Evolutionary conservation across 1,284 basidiomycete genomes (phyloP).

Genomic region (Microbotryomycetes sp.): DNA sequence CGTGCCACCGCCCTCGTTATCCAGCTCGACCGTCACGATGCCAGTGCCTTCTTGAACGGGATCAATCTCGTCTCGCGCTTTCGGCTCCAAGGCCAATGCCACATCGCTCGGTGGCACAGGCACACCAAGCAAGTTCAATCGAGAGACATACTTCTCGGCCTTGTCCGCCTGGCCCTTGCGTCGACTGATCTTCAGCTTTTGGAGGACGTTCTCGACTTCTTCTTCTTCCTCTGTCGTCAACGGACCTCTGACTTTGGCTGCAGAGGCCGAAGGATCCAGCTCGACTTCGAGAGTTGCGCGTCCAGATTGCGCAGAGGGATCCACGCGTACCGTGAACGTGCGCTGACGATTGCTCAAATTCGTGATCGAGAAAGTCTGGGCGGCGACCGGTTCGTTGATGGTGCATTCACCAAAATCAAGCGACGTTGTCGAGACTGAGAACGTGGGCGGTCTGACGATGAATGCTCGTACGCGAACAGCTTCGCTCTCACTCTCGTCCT

Average conservation of each 20-base stretch:
- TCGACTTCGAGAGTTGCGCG: constrained; percentile 7
- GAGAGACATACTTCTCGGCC: constrained; percentile 47
- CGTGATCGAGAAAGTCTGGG: constrained; percentile 43
- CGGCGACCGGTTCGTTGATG: constrained; percentile 45
- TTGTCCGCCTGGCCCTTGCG: constrained; percentile 50
- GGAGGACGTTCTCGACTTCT: constrained; percentile 48
- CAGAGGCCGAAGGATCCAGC: constrained; percentile 35
- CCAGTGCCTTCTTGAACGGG: background rate
- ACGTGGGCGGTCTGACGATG: constrained; percentile 47
- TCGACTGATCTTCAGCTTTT: constrained; percentile 50
- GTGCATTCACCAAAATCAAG: constrained; percentile 49
- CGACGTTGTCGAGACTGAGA: constrained; percentile 43
- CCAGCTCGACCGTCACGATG: background rate
- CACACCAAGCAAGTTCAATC: constrained; percentile 46
- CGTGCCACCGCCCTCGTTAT: background rate
- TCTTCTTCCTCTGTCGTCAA: constrained; percentile 49
- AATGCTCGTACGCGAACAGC: constrained; percentile 48
- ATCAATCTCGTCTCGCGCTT: background rate
- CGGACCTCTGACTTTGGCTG: constrained; percentile 41
- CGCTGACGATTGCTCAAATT: constrained; percentile 46
- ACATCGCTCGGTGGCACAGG: constrained; percentile 29
- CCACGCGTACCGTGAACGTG: constrained; percentile 45
- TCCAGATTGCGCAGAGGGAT: constrained; percentile 21
- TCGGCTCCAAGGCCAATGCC: background rate
- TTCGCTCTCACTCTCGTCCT: constrained; percentile 48